Evolutionary conservation across 2,329 filamentous ascomycete genomes (phyloP), one percentile per base, ranked within the genome.

Genomic region (Scedosporium minutisporum): DNA sequence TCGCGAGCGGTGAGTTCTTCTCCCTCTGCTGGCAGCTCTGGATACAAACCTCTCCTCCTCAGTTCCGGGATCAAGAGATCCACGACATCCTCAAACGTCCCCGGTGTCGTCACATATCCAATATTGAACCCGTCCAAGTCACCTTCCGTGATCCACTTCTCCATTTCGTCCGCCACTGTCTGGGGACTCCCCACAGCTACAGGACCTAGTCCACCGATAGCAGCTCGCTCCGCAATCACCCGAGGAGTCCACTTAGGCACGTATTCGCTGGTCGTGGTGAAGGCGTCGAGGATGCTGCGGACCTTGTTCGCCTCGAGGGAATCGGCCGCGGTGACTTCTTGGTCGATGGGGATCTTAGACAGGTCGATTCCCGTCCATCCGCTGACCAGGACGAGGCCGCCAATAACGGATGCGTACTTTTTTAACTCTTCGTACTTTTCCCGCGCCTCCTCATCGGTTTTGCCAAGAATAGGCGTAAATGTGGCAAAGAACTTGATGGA

Each of bases 321-420:
- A 65, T 86, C 81, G 2, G 77, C 79, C 0, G 78, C 77, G 0
- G 78, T 81, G 64, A 87, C 75, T 16, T 83, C 81, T 65, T 86
- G 77, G 64, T 87, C 84, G 0, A 86, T 68, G 0, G 82, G 81
- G 51, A 86, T 77, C 66, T 77, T 77, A 3, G 79, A 82, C 16
- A 86, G 74, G 67, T 87, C 83, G 63, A 87, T 84, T 0, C 84
- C 84, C 0, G 82, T 84, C 80, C 81, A 85, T 1, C 82, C 82
- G 46, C 77, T 80, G 65, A 84, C 81, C 0, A 85, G 72, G 0
- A 83, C 83, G 1, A 86, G 71, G 0, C 81, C 82, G 0, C 82
- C 83, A 16, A 83, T 72, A 0, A 78, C 77, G 0, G 78, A 81
- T 1, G 79, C 82, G 66, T 86, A 78, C 65, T 78, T 79, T 67